Evolutionary conservation across 2,329 filamentous ascomycete species (phyloP), one percentile per base, ranked within the genome.

Genomic region (Leptographium galeiforme): DNA sequence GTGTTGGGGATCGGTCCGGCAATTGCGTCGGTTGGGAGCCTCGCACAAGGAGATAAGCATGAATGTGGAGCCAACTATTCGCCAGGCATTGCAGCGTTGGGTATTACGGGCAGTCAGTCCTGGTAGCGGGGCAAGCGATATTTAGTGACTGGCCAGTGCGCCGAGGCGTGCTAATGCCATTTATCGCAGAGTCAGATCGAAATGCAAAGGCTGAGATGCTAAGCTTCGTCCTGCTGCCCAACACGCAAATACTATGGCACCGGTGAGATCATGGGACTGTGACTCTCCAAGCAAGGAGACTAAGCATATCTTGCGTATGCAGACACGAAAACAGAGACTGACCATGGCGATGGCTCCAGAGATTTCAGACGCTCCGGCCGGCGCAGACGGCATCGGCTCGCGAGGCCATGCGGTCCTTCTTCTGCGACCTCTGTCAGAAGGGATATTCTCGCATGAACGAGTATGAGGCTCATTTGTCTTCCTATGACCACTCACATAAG

Each of bases 401-500:
- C 57, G 85, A 87, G 62, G 87, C 87, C 16, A 75, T 87, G 49
- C 85, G 83, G 63, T 82, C 86, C 38, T 93, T 94, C 70, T 89
- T 87, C 71, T 94, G 84, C 72, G 79, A 83, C 43, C 79, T 97
- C 53, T 97, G 93, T 73, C 82, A 85, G 58, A 97, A 97, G 71
- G 91, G 90, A 62, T 98, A 97, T 70, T 82, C 84, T 2, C 89
- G 93, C 53, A 91, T 95, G 77, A 91, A 94, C 65, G 91, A 97
- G 67, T 96, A 94, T 67, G 91, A 97, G 68, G 85, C 90, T 8
- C 93, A 98, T 67, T 87, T 96, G 54, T 83, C 83, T 58, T 93
- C 87, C 62, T 97, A 97, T 68, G 93, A 97, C 65, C 93, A 98
- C 70, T 87, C 87, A 61, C 93, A 98, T 69, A 90, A 89, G 67